Conservation (phyloP, 2,329 filamentous ascomycete species). For the Biscogniauxia mediterranea region DNA sequence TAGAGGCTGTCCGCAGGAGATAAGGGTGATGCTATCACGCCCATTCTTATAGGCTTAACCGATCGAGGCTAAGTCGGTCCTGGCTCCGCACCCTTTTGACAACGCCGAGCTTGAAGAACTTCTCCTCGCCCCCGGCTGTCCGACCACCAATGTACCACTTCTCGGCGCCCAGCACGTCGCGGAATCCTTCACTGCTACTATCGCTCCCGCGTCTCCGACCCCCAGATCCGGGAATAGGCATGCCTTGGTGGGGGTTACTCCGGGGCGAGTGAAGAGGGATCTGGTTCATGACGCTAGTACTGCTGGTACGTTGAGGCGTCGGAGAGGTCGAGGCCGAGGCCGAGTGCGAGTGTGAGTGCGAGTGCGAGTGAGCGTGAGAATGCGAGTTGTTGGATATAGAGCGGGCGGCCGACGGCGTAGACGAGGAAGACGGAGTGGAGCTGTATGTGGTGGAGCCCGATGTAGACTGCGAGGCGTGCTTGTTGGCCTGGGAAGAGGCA, state of each 20-base stretch:
- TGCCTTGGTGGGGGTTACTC: conserved; percentile 15
- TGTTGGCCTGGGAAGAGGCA: conserved; percentile 31
- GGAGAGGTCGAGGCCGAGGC: conserved; percentile 11
- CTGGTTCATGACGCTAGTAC: conserved; percentile 30
- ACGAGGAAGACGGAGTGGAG: conserved; percentile 6
- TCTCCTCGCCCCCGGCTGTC: conserved; percentile 74
- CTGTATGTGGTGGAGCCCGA: conserved; percentile 12
- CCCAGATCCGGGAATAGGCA: conserved; percentile 25
- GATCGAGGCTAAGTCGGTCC: conserved; percentile 71
- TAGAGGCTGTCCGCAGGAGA: neutral
- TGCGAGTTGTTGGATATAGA: conserved; percentile 25
- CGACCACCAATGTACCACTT: conserved; percentile 81
- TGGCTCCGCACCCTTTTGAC: conserved; percentile 70
- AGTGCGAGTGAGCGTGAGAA: conserved; percentile 5
- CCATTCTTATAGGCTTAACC: conserved; percentile 63
- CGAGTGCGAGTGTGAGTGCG: conserved; percentile 5
- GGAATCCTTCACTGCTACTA: conserved; percentile 72
- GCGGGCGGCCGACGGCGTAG: conserved; percentile 15
- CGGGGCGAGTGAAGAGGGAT: conserved; percentile 32
- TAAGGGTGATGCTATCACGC: neutral
- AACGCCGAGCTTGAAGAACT: conserved; percentile 78
- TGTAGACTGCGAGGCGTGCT: conserved; percentile 21
- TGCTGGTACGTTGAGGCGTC: conserved; percentile 18
- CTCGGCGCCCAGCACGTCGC: conserved; percentile 68
- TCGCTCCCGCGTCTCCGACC: conserved; percentile 67